These are phyloP conservation scores for Taphrina communis DNA, from an alignment of 1,139 yeast species.

Conservation along the genomic window DNA sequence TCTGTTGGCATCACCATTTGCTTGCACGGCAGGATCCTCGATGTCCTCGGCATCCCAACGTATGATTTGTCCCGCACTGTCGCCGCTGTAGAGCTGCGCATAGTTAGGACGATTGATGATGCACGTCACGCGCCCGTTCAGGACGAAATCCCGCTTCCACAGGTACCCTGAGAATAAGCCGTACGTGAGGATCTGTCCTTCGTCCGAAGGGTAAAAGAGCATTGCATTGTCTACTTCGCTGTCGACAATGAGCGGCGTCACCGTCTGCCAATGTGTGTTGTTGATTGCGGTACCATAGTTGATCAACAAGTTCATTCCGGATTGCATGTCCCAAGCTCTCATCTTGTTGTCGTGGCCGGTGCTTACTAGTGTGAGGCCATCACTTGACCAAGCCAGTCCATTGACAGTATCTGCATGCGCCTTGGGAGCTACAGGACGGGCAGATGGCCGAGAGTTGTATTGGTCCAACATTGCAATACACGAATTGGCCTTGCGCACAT, in stretches of 20 bases:
- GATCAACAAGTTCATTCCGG: conserved; percentile 64
- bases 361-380: conserved; percentile 65
- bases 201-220: conserved; percentile 75
- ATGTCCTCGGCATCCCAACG: conserved; percentile 26
- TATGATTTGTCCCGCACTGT: conserved; percentile 29
- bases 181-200: conserved; percentile 73
- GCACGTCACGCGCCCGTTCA: conserved; percentile 39
- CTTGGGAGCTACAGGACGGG: conserved; percentile 49
- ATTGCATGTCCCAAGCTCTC: conserved; percentile 71
- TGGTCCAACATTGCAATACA: conserved; percentile 69
- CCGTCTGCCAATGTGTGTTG: conserved; percentile 60
- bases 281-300: conserved; percentile 81
- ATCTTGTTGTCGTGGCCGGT: conserved; percentile 80
- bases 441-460: conserved; percentile 48
- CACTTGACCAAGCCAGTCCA: conserved; percentile 71
- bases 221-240: conserved; percentile 59
- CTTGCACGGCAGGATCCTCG: background rate
- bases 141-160: conserved; percentile 54
- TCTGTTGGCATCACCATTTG: background rate
- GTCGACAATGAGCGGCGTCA: conserved; percentile 55
- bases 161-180: conserved; percentile 69
- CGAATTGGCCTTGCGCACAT: conserved; percentile 69
- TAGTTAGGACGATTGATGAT: conserved; percentile 28
- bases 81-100: conserved; percentile 31
- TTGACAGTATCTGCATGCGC: conserved; percentile 81